Evolutionary conservation across 768 basidiomycete species (phyloP), one percentile per base, ranked within the genome.

Genomic region (Lactifluus hygrophoroides): DNA sequence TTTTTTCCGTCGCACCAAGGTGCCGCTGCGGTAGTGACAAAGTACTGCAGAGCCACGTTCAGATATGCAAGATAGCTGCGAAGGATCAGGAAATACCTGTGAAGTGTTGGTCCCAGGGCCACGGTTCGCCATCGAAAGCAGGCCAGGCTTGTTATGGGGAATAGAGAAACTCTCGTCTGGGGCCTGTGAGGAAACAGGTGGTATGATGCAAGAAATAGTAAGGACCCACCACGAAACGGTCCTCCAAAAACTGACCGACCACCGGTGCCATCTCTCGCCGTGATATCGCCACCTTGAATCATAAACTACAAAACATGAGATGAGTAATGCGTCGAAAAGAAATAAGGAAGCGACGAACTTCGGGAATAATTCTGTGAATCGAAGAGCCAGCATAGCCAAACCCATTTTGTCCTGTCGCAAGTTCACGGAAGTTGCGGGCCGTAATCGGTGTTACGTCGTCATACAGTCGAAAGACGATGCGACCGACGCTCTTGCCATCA

Each of bases 221-320:
- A n/a, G 46, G 17, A 48, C 81, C 48, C 42, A 89, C 88, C 83
- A 43, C 75, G 71, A 71, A 94, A 94, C 68, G 82, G 85, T 57
- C 80, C 77, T 34, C 91, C 92, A 65, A 91, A 94, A 69, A 92
- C 90, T 14, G 88, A 90, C 70, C 84, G 78, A n/a, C 88, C 88
- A 34, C 90, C 88, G 0, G 86, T 90, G 14, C 88, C 88, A 61
- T 90, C 63, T 48, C 61, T 81, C 62, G 80, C 76, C 10, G 88
- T 90, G 71, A 92, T 91, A 72, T 94, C 91, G 25, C 91, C 91
- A 25, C 89, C 91, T 70, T 92, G 90, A 46, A 88, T 70, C 90
- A 92, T 92, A 74, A 88, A 90, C 80, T 74, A 59, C 30, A 17
- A 49, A 49, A 14, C n/a, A n/a, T n/a, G n/a, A n/a, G n/a, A n/a